Base-by-base conservation (phyloP, 345 rosid species). In the Linum usitatissimum region DNA sequence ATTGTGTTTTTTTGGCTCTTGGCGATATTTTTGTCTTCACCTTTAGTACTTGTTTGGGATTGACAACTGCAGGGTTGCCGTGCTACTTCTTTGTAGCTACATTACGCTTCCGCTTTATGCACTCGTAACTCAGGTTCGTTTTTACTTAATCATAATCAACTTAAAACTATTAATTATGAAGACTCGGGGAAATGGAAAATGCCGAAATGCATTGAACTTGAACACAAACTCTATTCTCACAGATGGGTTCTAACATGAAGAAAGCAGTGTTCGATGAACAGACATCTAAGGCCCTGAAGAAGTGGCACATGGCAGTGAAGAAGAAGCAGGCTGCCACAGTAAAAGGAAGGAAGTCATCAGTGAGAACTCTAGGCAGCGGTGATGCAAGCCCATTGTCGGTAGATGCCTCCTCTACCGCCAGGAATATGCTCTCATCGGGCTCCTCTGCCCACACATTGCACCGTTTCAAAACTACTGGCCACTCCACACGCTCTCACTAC, bases 201-300 rank as follows among this genome's bases (percentile, higher is more conserved):
- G 18, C 3, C 36, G 48, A 34, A 59, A 59, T 31, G 28, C 9
- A 59, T 18, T 48, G 8, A n/a, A 4, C 9, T 23, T 23, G 38
- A 21, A 6, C 30, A 62, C 28, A 23, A 23, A 14, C 6, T 18
- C 18, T 12, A 6, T 19, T 53, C 6, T 54, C 42, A 64, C 77
- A 93, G 97, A 93, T 93, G 99, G 99, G 99, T 64, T 77, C 95
- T 0, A 63, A 67, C 53, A 87, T 90, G 99, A 93, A 93, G 78
- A 90, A 64, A 74, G 82, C 97, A 2, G 82, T 93, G 62, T 93
- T 93, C 39, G 97, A 93, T 57, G 97, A 93, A 7, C 99, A 93
- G 72, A 90, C 95, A 6, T 87, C 92, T 6, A 90, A 76, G 70
- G 99, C 99, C 0, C 84, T 93, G 5, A 90, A 83, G 84, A 90